Evolutionary conservation across 164 flowering plant genomes (phyloP), one percentile per base, ranked within the genome.

Genomic region (Houttuynia cordata): DNA sequence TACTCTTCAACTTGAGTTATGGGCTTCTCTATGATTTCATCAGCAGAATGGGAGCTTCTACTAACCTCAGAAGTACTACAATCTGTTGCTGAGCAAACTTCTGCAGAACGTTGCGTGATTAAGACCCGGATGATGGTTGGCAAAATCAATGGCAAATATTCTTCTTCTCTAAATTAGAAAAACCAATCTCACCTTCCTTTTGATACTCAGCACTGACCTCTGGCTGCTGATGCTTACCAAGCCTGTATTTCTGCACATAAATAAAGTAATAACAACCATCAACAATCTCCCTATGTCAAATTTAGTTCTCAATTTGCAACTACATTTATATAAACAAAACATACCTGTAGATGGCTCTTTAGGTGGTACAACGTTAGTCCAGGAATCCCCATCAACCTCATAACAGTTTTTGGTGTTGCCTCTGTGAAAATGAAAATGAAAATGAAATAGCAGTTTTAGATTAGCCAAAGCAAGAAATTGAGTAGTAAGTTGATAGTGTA

Each of bases 341-440:
- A 62, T 70, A 58, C 98, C 96, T 92, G 97, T 72, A 92, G 84
- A 78, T 93, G 97, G 73, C 97, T 87, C 78, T 93, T 89, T 1
- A 93, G 73, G 65, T 93, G 98, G 77, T 86, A 89, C 66, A 87
- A 64, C 62, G 94, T 89, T 17, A 93, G 78, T 52, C 94, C 97
- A 70, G 85, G 84, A 45, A 87, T 77, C 25, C 86, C 84, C 96
- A 93, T 93, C 60, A 77, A 67, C 65, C 84, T 83, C 97, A 86
- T 84, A 79, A 93, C 70, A 63, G 86, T 73, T 74, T 87, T 93
- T 9, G 98, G 98, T 58, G 98, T 93, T 51, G 97, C 98, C 71
- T 83, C 97, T 93, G 81, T 64, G n/a, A n/a, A n/a, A n/a, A n/a
- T n/a, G n/a, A 59, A 68, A 67, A 57, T 64, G 10, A 71, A 53